phyloP scores from a whole-genome alignment of 2,329 filamentous ascomycete genomes.

The Talaromyces sp. region DNA sequence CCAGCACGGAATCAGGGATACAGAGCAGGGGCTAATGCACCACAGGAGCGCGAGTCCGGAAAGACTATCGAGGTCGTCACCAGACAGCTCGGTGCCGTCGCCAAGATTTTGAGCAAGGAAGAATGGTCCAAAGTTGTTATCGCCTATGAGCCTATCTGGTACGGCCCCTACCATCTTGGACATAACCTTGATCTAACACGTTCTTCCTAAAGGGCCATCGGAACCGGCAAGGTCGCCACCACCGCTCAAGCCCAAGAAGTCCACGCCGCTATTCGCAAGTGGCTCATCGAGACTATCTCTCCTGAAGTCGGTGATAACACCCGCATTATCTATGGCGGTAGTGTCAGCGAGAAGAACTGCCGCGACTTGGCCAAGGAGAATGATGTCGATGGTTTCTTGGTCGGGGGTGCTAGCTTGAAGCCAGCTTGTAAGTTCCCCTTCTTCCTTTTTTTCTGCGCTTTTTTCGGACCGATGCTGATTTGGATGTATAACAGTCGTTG shows the following conservation, averaged over 20 bases:
- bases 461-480: neutral
- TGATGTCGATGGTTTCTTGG: conserved; percentile 97
- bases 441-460: neutral
- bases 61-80: conserved; percentile 73
- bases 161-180: conserved; percentile 37
- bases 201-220: conserved; percentile 55
- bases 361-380: conserved; percentile 82
- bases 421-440: conserved; percentile 68
- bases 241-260: conserved; percentile 91
- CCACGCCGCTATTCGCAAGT: conserved; percentile 84
- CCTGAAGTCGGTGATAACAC: conserved; percentile 77
- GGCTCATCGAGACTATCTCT: conserved; percentile 73
- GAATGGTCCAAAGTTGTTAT: conserved; percentile 95
- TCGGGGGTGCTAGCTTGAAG: conserved; percentile 94
- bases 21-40: neutral
- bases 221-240: conserved; percentile 88
- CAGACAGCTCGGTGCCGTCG: conserved; percentile 76
- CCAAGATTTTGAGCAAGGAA: conserved; percentile 60
- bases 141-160: conserved; percentile 99
- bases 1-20: neutral
- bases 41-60: conserved; percentile 71
- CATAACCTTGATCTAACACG: neutral
- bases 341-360: conserved; percentile 98
- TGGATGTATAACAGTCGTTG: conserved; percentile 49
- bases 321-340: conserved; percentile 93